Evolutionary conservation across 1,284 basidiomycete genomes (phyloP), one percentile per base, ranked within the genome.

Genomic region (Cryptococcus maquisensis): DNA sequence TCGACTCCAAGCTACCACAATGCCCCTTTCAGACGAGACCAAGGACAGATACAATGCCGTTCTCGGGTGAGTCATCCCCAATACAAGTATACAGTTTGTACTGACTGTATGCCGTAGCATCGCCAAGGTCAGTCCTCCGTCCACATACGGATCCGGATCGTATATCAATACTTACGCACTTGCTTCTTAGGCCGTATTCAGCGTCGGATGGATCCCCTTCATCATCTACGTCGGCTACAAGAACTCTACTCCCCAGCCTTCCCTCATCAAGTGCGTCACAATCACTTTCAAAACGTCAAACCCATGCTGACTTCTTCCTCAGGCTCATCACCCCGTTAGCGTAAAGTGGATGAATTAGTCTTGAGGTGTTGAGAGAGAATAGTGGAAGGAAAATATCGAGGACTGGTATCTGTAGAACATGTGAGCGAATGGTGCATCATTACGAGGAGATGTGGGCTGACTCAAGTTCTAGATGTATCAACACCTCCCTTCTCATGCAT

Each of bases 201-300:
- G 94, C 76, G 91, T 91, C 69, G 86, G 86, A 62, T 96, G 92
- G 90, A 89, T 96, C 69, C 92, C 92, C 38, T 79, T 92, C 70
- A 89, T 96, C 70, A 93, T 96, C 67, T 95, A 90, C 76, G 82
- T 94, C 68, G 92, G 92, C 35, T 94, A 89, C 80, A 88, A 86
- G 52, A 81, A 86, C 68, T 90, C 88, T 70, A 88, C 86, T 68
- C 90, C 90, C 36, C 90, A 91, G 68, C 90, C 90, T n/a, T 90
- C 90, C 42, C 79, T 94, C 66, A 93, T 94, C 78, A 93, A 92
- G 90, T 92, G 59, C 66, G 87, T 47, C 36, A 26, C 6, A 21
- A 18, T 39, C 16, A 24, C n/a, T 13, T 16, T 18, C 15, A 16
- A 37, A 18, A n/a, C 2, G 16, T 23, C 9, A 13, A 44, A 40